Evolutionary conservation across 1,284 basidiomycete genomes (phyloP).

Genomic region (Moesziomyces sp.): DNA sequence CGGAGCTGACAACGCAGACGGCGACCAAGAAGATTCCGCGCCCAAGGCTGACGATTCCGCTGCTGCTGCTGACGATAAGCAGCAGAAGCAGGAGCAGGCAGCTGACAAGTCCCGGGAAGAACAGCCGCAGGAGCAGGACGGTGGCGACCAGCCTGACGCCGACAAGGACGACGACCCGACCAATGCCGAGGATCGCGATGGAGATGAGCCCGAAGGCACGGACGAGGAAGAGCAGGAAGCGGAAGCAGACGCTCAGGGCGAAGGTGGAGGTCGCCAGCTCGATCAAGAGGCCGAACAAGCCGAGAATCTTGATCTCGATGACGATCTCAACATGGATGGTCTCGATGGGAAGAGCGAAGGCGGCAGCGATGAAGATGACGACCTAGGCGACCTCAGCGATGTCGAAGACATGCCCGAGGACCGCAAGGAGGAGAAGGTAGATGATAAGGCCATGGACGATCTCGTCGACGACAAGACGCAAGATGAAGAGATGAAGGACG

Average conservation of each 20-base stretch:
- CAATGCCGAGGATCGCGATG: constrained; percentile 54
- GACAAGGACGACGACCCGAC: constrained; percentile 34
- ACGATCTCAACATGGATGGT: constrained; percentile 60
- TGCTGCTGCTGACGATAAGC: constrained; percentile 54
- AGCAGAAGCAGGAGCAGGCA: constrained; percentile 69
- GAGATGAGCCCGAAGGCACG: constrained; percentile 55
- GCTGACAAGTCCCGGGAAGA: constrained; percentile 5
- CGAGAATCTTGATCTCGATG: constrained; percentile 65
- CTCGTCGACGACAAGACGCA: constrained; percentile 32
- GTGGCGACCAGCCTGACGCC: constrained; percentile 17
- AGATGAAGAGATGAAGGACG: constrained; percentile 60
- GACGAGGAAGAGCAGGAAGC: constrained; percentile 63
- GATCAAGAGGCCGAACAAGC: constrained; percentile 64
- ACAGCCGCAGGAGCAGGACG: constrained; percentile 18
- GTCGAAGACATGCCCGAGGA: constrained; percentile 72
- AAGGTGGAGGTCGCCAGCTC: constrained; percentile 67
- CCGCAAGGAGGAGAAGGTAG: constrained; percentile 19
- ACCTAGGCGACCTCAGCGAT: constrained; percentile 76
- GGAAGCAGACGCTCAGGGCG: constrained; percentile 66
- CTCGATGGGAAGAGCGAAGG: constrained; percentile 44
- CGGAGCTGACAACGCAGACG: constrained; percentile 68
- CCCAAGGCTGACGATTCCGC: constrained; percentile 40
- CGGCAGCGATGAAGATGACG: constrained; percentile 69
- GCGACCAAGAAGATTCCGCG: constrained; percentile 40
- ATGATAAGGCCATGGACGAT: constrained; percentile 42